Conservation (phyloP, 371 early-diverging fungal genomes). For the Phascolomyces articulosus region DNA sequence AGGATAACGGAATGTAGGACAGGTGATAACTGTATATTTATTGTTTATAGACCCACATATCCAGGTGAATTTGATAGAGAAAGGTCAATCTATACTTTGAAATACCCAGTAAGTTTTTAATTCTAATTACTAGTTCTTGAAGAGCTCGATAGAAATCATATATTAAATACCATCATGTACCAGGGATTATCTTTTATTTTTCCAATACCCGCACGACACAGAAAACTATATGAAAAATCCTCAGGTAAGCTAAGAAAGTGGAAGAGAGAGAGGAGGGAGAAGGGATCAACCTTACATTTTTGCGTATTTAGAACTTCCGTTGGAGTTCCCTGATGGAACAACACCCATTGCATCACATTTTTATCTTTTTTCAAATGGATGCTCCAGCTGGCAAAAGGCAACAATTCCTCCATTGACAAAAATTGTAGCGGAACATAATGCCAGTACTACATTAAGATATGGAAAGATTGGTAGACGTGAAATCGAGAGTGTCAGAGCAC, state of each 20-base stretch:
- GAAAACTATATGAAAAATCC: slow-evolving; percentile 48
- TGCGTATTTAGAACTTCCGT: slow-evolving; percentile 56
- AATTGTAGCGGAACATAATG: slow-evolving; percentile 44
- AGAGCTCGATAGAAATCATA: too few relatives aligned
- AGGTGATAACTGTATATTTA: not conserved
- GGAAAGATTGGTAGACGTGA: slow-evolving; percentile 46
- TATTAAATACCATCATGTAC: not conserved
- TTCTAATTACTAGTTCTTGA: not conserved
- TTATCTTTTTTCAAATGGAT: slow-evolving; percentile 56
- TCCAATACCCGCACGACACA: slow-evolving; percentile 67
- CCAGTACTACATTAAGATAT: slow-evolving; percentile 36
- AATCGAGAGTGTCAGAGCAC: slow-evolving; percentile 53
- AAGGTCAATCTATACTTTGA: slow-evolving; percentile 61
- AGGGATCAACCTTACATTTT: not conserved
- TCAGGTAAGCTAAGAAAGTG: slow-evolving; percentile 25
- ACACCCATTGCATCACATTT: slow-evolving; percentile 72
- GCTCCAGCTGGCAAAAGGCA: slow-evolving; percentile 55
- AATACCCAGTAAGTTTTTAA: slow-evolving; percentile 63
- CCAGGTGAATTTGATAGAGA: slow-evolving; percentile 66
- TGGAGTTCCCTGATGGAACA: slow-evolving; percentile 77
- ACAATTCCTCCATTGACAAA: slow-evolving; percentile 47
- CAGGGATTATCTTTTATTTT: slow-evolving; percentile 77
- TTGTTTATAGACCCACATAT: slow-evolving; percentile 56
- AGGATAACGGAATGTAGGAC: not conserved
- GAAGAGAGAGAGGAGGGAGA: not conserved